Evolutionary conservation across 2,329 filamentous ascomycete genomes (phyloP).

Genomic region (Exserohilum turcica): DNA sequence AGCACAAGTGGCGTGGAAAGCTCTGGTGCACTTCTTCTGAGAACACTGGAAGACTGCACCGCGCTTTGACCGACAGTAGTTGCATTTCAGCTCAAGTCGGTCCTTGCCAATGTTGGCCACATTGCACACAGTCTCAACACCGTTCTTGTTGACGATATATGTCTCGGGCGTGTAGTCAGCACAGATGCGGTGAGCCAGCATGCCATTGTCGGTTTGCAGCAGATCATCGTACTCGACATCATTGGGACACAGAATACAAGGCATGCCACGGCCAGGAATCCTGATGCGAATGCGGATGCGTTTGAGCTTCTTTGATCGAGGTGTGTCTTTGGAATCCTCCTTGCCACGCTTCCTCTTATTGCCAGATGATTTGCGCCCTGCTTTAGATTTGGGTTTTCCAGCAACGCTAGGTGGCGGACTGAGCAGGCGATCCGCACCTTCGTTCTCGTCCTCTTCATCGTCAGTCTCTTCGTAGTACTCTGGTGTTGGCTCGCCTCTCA

Average conservation of each 20-base stretch:
- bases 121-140: constrained; percentile 73
- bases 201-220: constrained; percentile 84
- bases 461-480: constrained; percentile 82
- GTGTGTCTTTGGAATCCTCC: constrained; percentile 50
- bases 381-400: constrained; percentile 70
- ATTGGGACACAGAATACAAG: constrained; percentile 91
- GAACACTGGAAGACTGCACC: constrained; percentile 98
- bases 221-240: constrained; percentile 80
- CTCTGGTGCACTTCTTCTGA: constrained; percentile 87
- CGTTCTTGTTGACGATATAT: constrained; percentile 73
- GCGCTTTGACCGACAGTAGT: constrained; percentile 90
- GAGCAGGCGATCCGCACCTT: constrained; percentile 66
- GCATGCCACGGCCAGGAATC: constrained; percentile 72
- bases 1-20: constrained; percentile 95
- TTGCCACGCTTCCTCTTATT: constrained; percentile 54
- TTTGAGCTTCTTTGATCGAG: constrained; percentile 73
- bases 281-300: constrained; percentile 73
- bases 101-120: constrained; percentile 82
- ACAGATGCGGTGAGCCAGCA: constrained; percentile 85
- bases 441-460: constrained; percentile 66
- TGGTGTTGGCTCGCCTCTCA: constrained; percentile 80
- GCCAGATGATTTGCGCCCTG: constrained; percentile 74
- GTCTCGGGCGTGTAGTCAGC: constrained; percentile 92
- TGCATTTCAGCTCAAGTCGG: constrained; percentile 87
- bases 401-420: constrained; percentile 78